These are phyloP conservation scores for Thraustochytrium striatum DNA, from an alignment of 352 stramenopile genomes.

Conservation along the genomic window DNA sequence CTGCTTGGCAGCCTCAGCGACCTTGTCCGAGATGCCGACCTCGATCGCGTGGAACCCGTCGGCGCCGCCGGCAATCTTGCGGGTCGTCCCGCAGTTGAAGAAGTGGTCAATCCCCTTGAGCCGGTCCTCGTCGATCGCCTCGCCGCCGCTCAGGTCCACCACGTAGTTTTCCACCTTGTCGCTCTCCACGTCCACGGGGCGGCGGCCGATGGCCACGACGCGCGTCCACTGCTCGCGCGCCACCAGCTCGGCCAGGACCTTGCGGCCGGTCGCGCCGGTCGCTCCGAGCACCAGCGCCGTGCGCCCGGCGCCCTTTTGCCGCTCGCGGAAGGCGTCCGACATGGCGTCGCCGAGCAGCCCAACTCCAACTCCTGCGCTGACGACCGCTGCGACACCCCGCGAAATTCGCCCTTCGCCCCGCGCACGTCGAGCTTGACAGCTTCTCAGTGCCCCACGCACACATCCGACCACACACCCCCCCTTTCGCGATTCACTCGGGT, in stretches of 20 bases:
- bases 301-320: not conserved
- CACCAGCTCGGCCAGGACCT: conserved; percentile 26
- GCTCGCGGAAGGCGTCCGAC: not conserved
- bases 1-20: conserved; percentile 34
- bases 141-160: not conserved
- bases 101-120: conserved; percentile 28
- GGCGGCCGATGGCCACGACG: conserved; percentile 12
- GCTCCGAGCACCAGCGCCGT: conserved; percentile 17
- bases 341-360: not conserved
- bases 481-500: too few species aligned
- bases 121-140: not conserved
- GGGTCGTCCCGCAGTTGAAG: conserved; percentile 46
- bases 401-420: too few species aligned
- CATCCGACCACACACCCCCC: too few species aligned
- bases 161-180: conserved; percentile 44
- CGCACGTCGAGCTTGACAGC: too few species aligned
- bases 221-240: not conserved
- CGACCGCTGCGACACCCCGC: too few species aligned
- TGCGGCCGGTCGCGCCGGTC: conserved; percentile 23
- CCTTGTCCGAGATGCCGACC: conserved; percentile 24
- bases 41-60: conserved; percentile 42
- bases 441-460: too few species aligned
- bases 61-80: conserved; percentile 3
- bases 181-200: not conserved
- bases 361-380: too few species aligned